Evolutionary conservation across 129 eudicot genomes (phyloP), one percentile per base, ranked within the genome.

Genomic region (Pulicaria dysenterica): DNA sequence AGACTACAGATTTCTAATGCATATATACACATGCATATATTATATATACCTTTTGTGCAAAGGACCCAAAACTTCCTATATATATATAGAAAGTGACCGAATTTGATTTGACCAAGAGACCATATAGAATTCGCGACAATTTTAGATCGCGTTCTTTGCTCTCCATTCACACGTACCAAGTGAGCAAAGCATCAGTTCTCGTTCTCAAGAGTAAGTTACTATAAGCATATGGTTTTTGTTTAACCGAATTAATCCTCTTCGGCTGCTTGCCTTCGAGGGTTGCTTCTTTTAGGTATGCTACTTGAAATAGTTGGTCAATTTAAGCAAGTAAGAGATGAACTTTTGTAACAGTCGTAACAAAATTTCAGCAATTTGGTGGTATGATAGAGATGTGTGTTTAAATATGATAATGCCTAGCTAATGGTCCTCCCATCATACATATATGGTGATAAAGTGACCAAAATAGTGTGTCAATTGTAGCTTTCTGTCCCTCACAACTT

Each of bases 331-430:
- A 62, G 61, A 54, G 36, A 58, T 53, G 69, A 64, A 45, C 83
- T 83, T 79, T 79, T 58, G 78, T 17, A 69, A 63, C 74, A 50
- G 73, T 37, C 60, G 49, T 71, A 78, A 82, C 80, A 63, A 73
- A 69, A 64, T 75, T 59, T 77, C 66, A 73, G 81, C 76, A 62
- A 69, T 64, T 77, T 74, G 83, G 83, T 48, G 69, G 17, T 73
- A 46, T 77, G 79, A 81, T 41, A 58, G 75, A 50, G 77, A 68
- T 64, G 68, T 64, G 31, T 74, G 80, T 53, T 54, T 47, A 39
- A 3, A 67, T 66, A 11, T 40, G 72, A 68, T 72, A 77, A 44
- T 6, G 61, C 13, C 67, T 55, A 74, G 43, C 61, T 55, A 74
- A 53, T 77, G 81, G 81, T 69, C 81, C 74, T 64, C 54, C 69